phyloP scores from a whole-genome alignment of 2,329 filamentous ascomycete species.

The Amauroascus verrucosus region DNA sequence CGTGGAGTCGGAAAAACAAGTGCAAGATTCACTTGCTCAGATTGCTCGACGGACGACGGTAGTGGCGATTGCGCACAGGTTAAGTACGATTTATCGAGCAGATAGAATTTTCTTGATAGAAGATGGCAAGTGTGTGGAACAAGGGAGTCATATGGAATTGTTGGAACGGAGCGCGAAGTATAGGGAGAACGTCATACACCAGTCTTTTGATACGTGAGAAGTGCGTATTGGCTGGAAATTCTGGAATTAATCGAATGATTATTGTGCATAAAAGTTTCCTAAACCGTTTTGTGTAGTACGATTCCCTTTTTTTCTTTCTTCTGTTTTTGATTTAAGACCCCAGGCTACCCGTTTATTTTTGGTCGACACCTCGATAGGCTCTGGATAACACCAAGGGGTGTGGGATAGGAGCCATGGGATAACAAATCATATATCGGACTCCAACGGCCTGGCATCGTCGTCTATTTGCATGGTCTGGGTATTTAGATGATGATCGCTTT shows the following conservation, averaged over 20 bases:
- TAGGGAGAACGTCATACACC: conserved; percentile 41
- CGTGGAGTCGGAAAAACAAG: conserved; percentile 41
- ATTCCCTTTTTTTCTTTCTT: too few relatives aligned
- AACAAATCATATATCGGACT: too few relatives aligned
- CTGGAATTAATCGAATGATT: background rate
- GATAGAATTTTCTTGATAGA: conserved; percentile 68
- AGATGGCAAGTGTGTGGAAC: conserved; percentile 39
- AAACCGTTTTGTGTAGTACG: too few relatives aligned
- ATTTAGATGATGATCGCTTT: too few relatives aligned
- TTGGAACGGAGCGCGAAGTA: conserved; percentile 42
- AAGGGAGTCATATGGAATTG: conserved; percentile 42
- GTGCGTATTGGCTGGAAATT: background rate
- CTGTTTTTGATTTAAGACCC: background rate
- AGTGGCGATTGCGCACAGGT: conserved; percentile 34
- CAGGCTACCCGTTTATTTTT: too few relatives aligned
- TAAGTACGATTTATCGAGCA: conserved; percentile 43
- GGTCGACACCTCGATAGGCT: too few relatives aligned
- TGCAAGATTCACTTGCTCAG: conserved; percentile 35
- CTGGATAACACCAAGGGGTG: too few relatives aligned
- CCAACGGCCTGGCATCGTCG: too few relatives aligned
- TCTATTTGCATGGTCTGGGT: too few relatives aligned
- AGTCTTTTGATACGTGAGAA: conserved; percentile 32
- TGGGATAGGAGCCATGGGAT: too few relatives aligned
- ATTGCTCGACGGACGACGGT: conserved; percentile 29
- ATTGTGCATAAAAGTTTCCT: background rate